These are phyloP conservation scores for Atkinsonella texensis DNA, from an alignment of 2,329 filamentous ascomycete genomes.

Conservation along the genomic window DNA sequence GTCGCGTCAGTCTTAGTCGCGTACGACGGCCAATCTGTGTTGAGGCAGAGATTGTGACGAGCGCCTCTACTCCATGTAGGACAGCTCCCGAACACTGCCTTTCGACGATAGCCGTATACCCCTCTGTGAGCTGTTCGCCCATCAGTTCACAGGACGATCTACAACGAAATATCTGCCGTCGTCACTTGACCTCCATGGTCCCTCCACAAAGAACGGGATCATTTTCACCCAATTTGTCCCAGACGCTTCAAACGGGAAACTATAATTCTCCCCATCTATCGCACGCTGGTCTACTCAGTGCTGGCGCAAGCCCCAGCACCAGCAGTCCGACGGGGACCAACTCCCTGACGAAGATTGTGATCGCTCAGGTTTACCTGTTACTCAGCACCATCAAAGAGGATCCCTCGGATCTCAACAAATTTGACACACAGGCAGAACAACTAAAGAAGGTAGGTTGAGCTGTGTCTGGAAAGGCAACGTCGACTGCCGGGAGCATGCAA, in stretches of 20 bases:
- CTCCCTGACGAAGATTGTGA: constrained; percentile 81
- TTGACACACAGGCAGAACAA: constrained; percentile 83
- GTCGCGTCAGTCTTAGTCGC: not conserved
- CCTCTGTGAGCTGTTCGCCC: constrained; percentile 22
- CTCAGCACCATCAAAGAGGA: constrained; percentile 93
- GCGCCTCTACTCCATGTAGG: constrained; percentile 22
- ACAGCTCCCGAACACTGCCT: constrained; percentile 14
- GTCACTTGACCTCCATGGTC: constrained; percentile 40
- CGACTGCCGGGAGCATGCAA: not conserved
- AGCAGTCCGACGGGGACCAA: constrained; percentile 50
- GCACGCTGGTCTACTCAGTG: constrained; percentile 43
- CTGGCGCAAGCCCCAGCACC: constrained; percentile 49
- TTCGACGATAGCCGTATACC: constrained; percentile 16
- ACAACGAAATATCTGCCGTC: constrained; percentile 18
- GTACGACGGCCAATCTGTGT: not conserved
- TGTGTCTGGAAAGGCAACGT: not conserved
- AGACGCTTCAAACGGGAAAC: constrained; percentile 43
- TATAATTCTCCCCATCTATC: constrained; percentile 45
- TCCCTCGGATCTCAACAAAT: constrained; percentile 70
- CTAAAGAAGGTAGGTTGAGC: constrained; percentile 63
- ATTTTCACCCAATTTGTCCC: constrained; percentile 50
- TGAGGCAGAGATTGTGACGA: constrained; percentile 6
- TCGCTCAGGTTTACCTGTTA: constrained; percentile 89
- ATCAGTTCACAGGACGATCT: constrained; percentile 23
- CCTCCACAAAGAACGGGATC: constrained; percentile 50